A percentile compares a stretch with the other conserved stretches of the same genome.
Conservation (phyloP, 306 rosid genomes). For the Cucumis sativus region Cucumber_9930_V3 NC_026655.2:1944001-1944500, state of each 20-base stretch:
- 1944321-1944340: neutral
- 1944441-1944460: slow-evolving; percentile 8
- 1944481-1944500: slow-evolving; percentile 43
- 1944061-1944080: neutral
- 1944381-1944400: neutral
- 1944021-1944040: neutral
- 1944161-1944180: neutral
- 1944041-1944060: neutral
- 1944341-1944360: neutral
- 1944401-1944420: neutral
- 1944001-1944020: neutral
- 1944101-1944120: neutral
- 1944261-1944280: neutral
- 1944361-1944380: neutral
- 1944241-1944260: neutral
- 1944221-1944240: neutral
- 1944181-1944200: neutral
- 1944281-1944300: neutral
- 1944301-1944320: too few relatives aligned
- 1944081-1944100: neutral
- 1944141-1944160: neutral
- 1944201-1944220: neutral
- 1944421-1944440: slow-evolving; percentile 1
- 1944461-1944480: slow-evolving; percentile 38
- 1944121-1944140: neutral